Evolutionary conservation across 75 land plant species (phyloP).

Genomic region (Adiantum capillusveneris): DNA sequence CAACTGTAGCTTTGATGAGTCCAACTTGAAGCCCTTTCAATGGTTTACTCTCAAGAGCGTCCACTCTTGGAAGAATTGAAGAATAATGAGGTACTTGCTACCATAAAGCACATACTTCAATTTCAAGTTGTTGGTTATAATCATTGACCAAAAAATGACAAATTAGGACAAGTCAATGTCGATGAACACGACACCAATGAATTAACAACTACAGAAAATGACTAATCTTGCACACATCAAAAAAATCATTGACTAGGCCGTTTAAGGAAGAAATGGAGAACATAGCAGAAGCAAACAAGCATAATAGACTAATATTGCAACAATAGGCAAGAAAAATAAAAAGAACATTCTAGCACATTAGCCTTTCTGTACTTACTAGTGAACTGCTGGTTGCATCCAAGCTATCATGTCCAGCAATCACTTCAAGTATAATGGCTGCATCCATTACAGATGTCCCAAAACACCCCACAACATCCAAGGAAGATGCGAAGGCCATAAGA

Average conservation of each 20-base stretch:
- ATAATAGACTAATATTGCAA: no score
- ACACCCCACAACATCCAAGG: constrained; percentile 90
- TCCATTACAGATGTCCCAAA: constrained; percentile 79
- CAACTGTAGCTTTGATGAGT: constrained; percentile 71
- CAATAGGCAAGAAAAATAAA: no score
- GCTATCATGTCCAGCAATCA: constrained; percentile 75
- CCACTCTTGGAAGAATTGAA: constrained; percentile 29
- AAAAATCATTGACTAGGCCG: no score
- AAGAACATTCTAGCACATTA: no score
- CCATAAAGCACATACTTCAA: not conserved
- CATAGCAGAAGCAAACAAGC: no score
- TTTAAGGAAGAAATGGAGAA: no score
- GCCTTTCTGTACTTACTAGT: constrained; percentile 51
- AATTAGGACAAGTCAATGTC: no score
- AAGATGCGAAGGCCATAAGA: constrained; percentile 95
- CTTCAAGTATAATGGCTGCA: constrained; percentile 68
- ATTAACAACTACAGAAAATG: no score
- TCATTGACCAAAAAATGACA: constrained; percentile 5
- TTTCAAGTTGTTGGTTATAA: not conserved
- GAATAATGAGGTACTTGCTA: constrained; percentile 77
- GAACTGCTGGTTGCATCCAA: constrained; percentile 77
- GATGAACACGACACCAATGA: no score
- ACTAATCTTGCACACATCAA: no score
- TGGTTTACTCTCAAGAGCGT: constrained; percentile 49
- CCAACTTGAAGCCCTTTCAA: constrained; percentile 75